Evolutionary conservation across 768 basidiomycete species (phyloP).

Genomic region (Russula griseocarnosa): DNA sequence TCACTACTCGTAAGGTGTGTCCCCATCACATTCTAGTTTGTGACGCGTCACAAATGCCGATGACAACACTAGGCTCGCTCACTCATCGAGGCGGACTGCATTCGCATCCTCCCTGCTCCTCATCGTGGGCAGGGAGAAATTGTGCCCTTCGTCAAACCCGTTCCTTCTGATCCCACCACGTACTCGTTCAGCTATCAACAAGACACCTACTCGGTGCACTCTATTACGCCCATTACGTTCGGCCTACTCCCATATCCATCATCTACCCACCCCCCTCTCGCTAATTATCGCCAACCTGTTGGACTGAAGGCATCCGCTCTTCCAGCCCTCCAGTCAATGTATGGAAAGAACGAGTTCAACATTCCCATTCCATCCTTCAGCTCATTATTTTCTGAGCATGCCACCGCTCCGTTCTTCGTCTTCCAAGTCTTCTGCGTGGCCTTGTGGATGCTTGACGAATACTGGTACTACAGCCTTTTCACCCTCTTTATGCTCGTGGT

Average conservation of each 20-base stretch:
- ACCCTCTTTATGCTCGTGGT: slow-evolving; percentile 97
- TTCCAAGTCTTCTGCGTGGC: slow-evolving; percentile 98
- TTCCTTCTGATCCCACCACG: slow-evolving; percentile 49
- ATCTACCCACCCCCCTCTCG: slow-evolving; percentile 61
- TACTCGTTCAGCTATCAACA: slow-evolving; percentile 94
- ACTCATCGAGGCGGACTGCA: slow-evolving; percentile 69
- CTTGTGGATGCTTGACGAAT: slow-evolving; percentile 96
- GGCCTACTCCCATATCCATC: slow-evolving; percentile 85
- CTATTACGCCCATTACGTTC: slow-evolving; percentile 59
- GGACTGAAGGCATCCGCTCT: slow-evolving; percentile 51
- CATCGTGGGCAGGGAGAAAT: slow-evolving; percentile 91
- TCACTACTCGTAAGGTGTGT: slow-evolving; percentile 72
- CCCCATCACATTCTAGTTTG: slow-evolving; percentile 13
- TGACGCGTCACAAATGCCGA: slow-evolving; percentile 1
- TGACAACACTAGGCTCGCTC: slow-evolving; percentile 47
- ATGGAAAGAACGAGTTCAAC: slow-evolving; percentile 92
- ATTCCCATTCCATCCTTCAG: slow-evolving; percentile 95
- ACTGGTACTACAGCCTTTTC: slow-evolving; percentile 98
- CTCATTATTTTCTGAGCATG: slow-evolving; percentile 91
- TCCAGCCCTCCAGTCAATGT: slow-evolving; percentile 56
- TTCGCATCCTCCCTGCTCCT: slow-evolving; percentile 72
- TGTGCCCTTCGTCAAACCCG: slow-evolving; percentile 65
- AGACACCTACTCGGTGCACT: slow-evolving; percentile 79
- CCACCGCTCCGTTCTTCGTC: slow-evolving; percentile 98
- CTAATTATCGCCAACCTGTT: slow-evolving; percentile 56